A percentile compares a stretch with the other conserved stretches of the same genome.
Evolutionary conservation across 257 asterid genomes (phyloP).

Genomic region (Solanum dulcamara): DNA sequence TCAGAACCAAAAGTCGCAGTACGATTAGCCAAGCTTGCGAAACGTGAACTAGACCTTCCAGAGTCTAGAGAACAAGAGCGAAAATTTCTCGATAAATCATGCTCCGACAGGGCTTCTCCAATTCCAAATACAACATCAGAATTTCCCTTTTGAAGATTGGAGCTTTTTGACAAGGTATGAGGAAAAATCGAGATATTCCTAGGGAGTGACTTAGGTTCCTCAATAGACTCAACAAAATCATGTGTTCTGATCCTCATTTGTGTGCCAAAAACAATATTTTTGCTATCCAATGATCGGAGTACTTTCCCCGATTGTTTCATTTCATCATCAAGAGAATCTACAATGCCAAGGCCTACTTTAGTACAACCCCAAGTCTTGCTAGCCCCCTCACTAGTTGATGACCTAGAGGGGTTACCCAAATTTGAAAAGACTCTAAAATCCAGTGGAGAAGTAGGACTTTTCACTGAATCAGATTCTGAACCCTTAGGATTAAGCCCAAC

Average conservation of each 20-base stretch:
- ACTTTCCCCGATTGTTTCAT: slow-evolving; percentile 23
- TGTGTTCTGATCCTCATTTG: slow-evolving; percentile 37
- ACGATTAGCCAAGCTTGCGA: slow-evolving; percentile 27
- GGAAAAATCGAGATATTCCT: slow-evolving; percentile 43
- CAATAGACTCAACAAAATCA: slow-evolving; percentile 25
- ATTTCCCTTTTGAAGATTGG: slow-evolving; percentile 22
- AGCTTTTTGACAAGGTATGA: slow-evolving; percentile 14
- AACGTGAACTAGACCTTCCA: slow-evolving; percentile 28
- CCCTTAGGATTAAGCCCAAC: slow-evolving; percentile 54
- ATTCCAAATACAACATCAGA: slow-evolving; percentile 64
- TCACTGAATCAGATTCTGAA: slow-evolving; percentile 74
- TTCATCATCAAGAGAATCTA: slow-evolving; percentile 66
- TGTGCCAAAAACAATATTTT: slow-evolving; percentile 45
- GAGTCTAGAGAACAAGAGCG: slow-evolving; percentile 71
- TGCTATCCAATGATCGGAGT: slow-evolving; percentile 38
- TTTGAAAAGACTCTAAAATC: slow-evolving; percentile 69
- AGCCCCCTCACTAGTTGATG: slow-evolving; percentile 29
- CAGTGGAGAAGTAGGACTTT: slow-evolving; percentile 88
- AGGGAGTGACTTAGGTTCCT: slow-evolving; percentile 54
- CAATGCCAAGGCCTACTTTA: slow-evolving; percentile 85
- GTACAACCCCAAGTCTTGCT: slow-evolving; percentile 53
- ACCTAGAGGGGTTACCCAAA: slow-evolving; percentile 64
- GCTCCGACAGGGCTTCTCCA: slow-evolving; percentile 36
- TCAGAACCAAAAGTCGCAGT: slow-evolving; percentile 25
- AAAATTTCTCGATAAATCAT: slow-evolving; percentile 5